phyloP scores from a whole-genome alignment of 2,329 filamentous ascomycete species.

The Aureobasidium sp. region DNA sequence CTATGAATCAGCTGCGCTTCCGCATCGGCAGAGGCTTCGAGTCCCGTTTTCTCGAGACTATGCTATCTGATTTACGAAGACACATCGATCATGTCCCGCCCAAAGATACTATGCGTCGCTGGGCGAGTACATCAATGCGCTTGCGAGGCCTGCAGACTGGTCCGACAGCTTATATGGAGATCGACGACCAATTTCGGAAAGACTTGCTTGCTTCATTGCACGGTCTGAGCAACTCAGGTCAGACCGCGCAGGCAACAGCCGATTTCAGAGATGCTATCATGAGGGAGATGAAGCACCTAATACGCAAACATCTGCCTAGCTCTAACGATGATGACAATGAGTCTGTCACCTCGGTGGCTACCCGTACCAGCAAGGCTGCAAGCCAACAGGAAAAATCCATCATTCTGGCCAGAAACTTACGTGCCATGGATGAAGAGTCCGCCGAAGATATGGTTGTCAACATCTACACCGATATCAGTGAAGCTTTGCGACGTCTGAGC shows the following conservation, averaged over 20 bases:
- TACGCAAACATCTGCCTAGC: slow-evolving; percentile 77
- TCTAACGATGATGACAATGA: slow-evolving; percentile 91
- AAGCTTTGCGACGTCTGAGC: slow-evolving; percentile 74
- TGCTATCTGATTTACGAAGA: slow-evolving; percentile 71
- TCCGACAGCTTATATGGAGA: slow-evolving; percentile 70
- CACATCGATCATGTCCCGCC: slow-evolving; percentile 67
- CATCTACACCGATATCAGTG: slow-evolving; percentile 80
- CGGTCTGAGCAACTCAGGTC: slow-evolving; percentile 72
- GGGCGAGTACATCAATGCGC: slow-evolving; percentile 69
- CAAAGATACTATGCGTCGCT: slow-evolving; percentile 70
- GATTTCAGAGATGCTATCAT: slow-evolving; percentile 77
- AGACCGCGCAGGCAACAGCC: slow-evolving; percentile 72
- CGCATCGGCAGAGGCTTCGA: slow-evolving; percentile 86
- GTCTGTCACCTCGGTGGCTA: slow-evolving; percentile 56
- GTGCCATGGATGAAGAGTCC: slow-evolving; percentile 72
- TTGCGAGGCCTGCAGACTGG: slow-evolving; percentile 58
- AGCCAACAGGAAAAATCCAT: slow-evolving; percentile 85
- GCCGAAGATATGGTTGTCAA: slow-evolving; percentile 74
- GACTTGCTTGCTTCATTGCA: slow-evolving; percentile 63
- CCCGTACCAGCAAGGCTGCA: slow-evolving; percentile 57
- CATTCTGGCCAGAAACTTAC: slow-evolving; percentile 77
- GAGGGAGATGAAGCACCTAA: slow-evolving; percentile 77
- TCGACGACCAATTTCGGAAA: slow-evolving; percentile 60
- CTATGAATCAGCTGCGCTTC: slow-evolving; percentile 65
- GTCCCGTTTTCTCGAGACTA: slow-evolving; percentile 63